Evolutionary conservation across 192 early-diverging fungal genomes (phyloP), one percentile per base, ranked within the genome.

Genomic region (Coemansia javaensis): DNA sequence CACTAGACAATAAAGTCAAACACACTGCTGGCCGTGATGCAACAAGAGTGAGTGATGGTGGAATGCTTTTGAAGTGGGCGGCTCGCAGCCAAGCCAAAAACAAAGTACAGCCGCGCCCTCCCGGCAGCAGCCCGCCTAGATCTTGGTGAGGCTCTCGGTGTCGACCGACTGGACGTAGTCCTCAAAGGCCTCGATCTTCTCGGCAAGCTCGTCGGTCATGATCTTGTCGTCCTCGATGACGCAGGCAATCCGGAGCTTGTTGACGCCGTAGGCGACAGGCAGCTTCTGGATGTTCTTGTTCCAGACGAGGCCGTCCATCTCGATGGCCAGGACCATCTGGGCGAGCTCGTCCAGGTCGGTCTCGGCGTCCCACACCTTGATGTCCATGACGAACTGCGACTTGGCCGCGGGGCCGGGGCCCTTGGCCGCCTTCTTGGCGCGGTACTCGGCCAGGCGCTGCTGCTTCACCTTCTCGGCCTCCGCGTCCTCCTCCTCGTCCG

Each of bases 331-430:
- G 75, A 97, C 88, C 47, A 53, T 50, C 20, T 62, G 67, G 61
- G 88, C 85, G 31, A 97, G 71, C 27, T 71, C 89, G 31, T 57
- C 80, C 81, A 96, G 86, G 50, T 86, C 78, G 44, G 93, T 97
- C 55, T 95, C 93, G 77, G 94, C 90, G 74, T 95, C 94, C 94
- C 94, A 97, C 44, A 93, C 91, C 88, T 97, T 95, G 66, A 97
- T 84, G 54, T 95, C 94, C 28, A 93, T 82, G 65, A 85, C 82
- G 63, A 94, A 74, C 77, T 87, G 81, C 59, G 93, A 91, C 84
- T 95, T 97, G 77, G 91, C 93, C 57, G 82, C 81, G 44, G 82
- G 75, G 70, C 84, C 85, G 47, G 91, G 90, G 79, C 82, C 85
- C 77, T 81, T 82, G 50, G 86, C 85, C 7, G 66, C 78, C 86